Base-by-base conservation (phyloP, 345 rosid genomes). In the Nasturtium officinale region DNA sequence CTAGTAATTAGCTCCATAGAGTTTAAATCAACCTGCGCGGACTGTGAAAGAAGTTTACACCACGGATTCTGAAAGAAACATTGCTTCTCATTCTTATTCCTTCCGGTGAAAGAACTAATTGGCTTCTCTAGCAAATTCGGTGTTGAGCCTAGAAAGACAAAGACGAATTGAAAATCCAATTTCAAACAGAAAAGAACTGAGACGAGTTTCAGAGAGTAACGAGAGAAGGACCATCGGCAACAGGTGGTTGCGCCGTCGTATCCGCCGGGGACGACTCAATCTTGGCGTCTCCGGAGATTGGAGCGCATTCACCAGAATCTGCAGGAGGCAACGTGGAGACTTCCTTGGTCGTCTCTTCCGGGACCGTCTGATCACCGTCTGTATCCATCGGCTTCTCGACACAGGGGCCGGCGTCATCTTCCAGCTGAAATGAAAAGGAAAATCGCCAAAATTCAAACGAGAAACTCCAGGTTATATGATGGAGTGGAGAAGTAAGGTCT, bases 31-130 rank as follows among this genome's bases (percentile, higher is more conserved):
- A 88, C 98, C 98, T 83, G 89, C 3, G 79, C 87, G 65, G 86
- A 87, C 80, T 89, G 90, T 17, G 98, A 78, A 8, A 93, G 78
- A 65, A 93, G 90, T 69, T 79, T 83, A 69, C 92, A 85, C 98
- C 97, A 89, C 13, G 96, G 90, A 4, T 74, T 64, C 56, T 83
- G 85, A 3, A 73, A 43, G 17, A 8, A 77, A 42, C 80, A 84
- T 38, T 38, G 45, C 79, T 86, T 89, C 64, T 75, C 87, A 73
- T 43, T 71, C 38, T 56, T 61, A 74, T 69, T 83, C 88, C 82
- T 78, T 0, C 85, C 42, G 12, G 92, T 38, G 37, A 81, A 80
- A 0, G 91, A 81, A 73, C 78, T 82, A 76, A 81, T 79, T 17
- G 83, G 81, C 73, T 90, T 92, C 46, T 87, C 91, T 68, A 77